These are phyloP conservation scores for Xylariaceae sp. DNA, from an alignment of 2,329 filamentous ascomycete species.

Conservation along the genomic window DNA sequence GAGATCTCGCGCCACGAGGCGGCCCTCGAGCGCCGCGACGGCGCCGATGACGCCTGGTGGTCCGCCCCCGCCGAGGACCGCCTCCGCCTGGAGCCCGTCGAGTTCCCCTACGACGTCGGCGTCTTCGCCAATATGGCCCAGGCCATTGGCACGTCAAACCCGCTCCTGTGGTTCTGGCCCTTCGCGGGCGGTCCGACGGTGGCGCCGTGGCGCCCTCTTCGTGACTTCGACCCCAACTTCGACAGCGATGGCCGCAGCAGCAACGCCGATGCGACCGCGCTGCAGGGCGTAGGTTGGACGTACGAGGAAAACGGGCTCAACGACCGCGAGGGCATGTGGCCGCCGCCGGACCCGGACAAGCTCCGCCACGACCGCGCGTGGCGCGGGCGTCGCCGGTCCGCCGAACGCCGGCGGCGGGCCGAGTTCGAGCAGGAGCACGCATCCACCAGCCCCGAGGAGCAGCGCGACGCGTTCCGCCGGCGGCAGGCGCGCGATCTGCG, in stretches of 20 bases:
- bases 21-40: conserved; percentile 50
- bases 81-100: conserved; percentile 61
- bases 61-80: conserved; percentile 27
- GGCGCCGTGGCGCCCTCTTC: conserved; percentile 34
- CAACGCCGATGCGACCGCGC: conserved; percentile 23
- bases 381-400: conserved; percentile 41
- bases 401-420: conserved; percentile 29
- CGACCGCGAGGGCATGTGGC: conserved; percentile 62
- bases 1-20: conserved; percentile 67
- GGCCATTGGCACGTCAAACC: conserved; percentile 72
- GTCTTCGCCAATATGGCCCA: conserved; percentile 74
- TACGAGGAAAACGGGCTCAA: conserved; percentile 82
- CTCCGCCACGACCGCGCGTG: conserved; percentile 45
- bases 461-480: conserved; percentile 51
- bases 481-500: conserved; percentile 53
- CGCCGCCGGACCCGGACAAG: conserved; percentile 65
- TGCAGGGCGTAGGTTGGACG: conserved; percentile 49
- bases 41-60: conserved; percentile 44
- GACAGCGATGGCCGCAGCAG: conserved; percentile 25
- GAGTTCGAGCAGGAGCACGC: conserved; percentile 3
- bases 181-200: conserved; percentile 57
- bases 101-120: conserved; percentile 83
- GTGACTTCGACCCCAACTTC: conserved; percentile 7
- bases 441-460: conserved; percentile 44
- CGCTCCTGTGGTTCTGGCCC: conserved; percentile 70